Base-by-base conservation (phyloP, 345 rosid species). In the Syzygium grande region DNA sequence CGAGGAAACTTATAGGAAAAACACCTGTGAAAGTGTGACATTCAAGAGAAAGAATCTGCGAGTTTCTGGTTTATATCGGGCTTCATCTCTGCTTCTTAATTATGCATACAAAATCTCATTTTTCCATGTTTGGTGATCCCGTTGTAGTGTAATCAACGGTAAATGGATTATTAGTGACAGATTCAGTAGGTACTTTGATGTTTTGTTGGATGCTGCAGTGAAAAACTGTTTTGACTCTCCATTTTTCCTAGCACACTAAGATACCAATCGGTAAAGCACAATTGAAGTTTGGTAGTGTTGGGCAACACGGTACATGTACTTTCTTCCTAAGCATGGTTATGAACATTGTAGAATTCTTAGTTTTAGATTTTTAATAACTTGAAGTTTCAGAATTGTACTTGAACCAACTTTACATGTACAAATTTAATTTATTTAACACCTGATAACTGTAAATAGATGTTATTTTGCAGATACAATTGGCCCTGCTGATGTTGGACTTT, bases 401-500 rank as follows among this genome's bases (percentile, higher is more conserved):
- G 54, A 46, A 49, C 43, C 27, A 25, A 84, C 21, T 84, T 84
- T 84, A 5, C 25, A 9, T 0, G 11, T 84, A 54, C n/a, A 29
- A 43, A n/a, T 84, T 52, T 7, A 52, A 52, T 23, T 49, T 86
- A 58, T 46, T 86, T 51, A 16, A 23, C 34, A 23, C 55, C 84
- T 53, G 29, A 53, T 53, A 51, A 68, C 46, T 52, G 46, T 77
- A 11, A 87, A 59, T 85, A 46, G 51, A 53, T 27, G 53, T 9
- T 84, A 85, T 87, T 89, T 80, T 79, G 88, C 96, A 98, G 99
- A 98, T 89, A 91, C 94, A 5, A 85, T 96, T 88, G 92, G 89
- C 85, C 97, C 99, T 86, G 90, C 92, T 53, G 99, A 98, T 91
- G 95, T 96, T 86, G 99, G 99, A 52, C 95, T 98, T 58, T 89